phyloP scores from a whole-genome alignment of 495 filamentous ascomycete genomes.

The Trichoderma gamsii region DNA sequence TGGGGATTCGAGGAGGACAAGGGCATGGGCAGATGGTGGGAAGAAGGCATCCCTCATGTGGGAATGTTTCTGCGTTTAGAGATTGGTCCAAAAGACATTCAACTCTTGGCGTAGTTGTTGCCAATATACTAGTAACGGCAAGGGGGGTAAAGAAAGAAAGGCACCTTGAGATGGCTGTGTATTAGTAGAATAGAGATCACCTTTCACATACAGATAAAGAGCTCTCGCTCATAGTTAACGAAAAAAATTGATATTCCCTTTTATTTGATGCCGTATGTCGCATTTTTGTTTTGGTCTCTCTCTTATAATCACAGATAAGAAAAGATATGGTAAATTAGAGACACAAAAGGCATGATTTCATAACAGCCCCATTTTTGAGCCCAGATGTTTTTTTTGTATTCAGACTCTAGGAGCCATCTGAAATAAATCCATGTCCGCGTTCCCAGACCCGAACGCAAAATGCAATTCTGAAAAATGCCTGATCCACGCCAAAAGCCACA shows the following conservation, averaged over 20 bases:
- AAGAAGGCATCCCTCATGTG: constrained; percentile 81
- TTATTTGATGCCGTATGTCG: constrained; percentile 2
- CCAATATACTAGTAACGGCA: neutral
- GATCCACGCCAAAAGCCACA: constrained; percentile 15
- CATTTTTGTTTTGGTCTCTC: constrained; percentile 1
- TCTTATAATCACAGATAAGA: constrained; percentile 8
- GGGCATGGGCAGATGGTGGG: constrained; percentile 67
- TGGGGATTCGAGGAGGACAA: constrained; percentile 68
- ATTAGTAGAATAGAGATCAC: neutral
- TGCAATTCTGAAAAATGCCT: constrained; percentile 18
- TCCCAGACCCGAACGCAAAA: constrained; percentile 18
- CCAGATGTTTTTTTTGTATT: constrained; percentile 11
- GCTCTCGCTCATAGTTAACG: neutral
- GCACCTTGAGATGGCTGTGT: neutral
- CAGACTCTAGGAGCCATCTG: constrained; percentile 17
- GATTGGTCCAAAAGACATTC: constrained; percentile 17
- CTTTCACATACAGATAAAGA: neutral
- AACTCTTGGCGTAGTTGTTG: neutral
- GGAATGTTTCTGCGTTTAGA: constrained; percentile 59
- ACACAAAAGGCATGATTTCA: constrained; percentile 14
- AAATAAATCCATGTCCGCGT: constrained; percentile 16
- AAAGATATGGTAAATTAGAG: constrained; percentile 7
- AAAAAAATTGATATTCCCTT: neutral
- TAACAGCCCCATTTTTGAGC: constrained; percentile 13
- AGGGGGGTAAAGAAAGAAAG: neutral